Evolutionary conservation across 2,329 filamentous ascomycete species (phyloP).

Genomic region (Ophiobolus disseminans): DNA sequence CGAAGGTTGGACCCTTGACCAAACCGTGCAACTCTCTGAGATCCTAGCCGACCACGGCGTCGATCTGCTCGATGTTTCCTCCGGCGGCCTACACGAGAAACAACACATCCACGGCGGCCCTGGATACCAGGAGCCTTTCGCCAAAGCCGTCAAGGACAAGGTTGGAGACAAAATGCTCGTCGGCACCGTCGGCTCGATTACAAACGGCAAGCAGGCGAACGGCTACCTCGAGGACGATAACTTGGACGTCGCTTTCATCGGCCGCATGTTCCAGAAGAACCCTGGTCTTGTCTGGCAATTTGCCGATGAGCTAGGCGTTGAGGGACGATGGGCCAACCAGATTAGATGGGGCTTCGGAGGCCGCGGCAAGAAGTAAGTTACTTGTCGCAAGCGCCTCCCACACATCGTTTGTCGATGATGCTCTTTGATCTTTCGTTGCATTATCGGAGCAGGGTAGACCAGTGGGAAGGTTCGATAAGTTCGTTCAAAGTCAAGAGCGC

Average conservation of each 20-base stretch:
- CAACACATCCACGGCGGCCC: constrained; percentile 68
- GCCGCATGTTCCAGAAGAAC: constrained; percentile 80
- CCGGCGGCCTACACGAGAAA: constrained; percentile 70
- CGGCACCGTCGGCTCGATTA: constrained; percentile 77
- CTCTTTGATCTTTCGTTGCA: background rate
- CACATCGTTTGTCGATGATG: background rate
- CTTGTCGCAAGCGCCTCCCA: constrained; percentile 1
- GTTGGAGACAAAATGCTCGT: constrained; percentile 76
- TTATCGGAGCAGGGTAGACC: constrained; percentile 1
- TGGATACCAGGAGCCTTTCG: constrained; percentile 77
- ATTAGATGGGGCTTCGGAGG: constrained; percentile 66
- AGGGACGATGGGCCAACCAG: constrained; percentile 76
- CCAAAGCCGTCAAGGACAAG: constrained; percentile 73
- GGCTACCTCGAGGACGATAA: constrained; percentile 40
- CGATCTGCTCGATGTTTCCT: constrained; percentile 83
- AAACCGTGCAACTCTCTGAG: constrained; percentile 69
- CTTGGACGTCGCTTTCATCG: constrained; percentile 76
- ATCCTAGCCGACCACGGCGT: constrained; percentile 75
- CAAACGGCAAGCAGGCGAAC: constrained; percentile 69
- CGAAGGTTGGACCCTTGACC: constrained; percentile 71
- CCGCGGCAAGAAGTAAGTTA: constrained; percentile 50
- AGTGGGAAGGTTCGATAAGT: background rate
- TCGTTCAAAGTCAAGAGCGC: background rate
- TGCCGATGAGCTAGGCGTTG: constrained; percentile 74
- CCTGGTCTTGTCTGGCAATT: constrained; percentile 77